A percentile compares a stretch with the other conserved stretches of the same genome.
phyloP scores from a whole-genome alignment of 495 filamentous ascomycete genomes.

The Beverwykella pulmonaria region DNA sequence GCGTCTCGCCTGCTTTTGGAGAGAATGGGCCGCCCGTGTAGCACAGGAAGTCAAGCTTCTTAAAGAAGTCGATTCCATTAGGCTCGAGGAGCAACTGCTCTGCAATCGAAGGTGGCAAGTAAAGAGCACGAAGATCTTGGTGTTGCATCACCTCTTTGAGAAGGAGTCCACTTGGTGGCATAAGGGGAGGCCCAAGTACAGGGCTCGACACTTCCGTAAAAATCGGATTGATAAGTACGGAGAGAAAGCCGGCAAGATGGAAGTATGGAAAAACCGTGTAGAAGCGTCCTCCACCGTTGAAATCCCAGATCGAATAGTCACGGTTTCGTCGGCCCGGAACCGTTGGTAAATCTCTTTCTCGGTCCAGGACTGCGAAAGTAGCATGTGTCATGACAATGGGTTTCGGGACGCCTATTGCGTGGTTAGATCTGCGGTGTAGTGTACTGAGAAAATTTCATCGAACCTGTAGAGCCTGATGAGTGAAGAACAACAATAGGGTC shows the following conservation, averaged over 20 bases:
- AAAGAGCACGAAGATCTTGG: conserved; percentile 15
- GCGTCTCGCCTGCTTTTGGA: background rate
- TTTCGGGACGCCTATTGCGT: conserved; percentile 25
- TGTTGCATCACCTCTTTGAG: conserved; percentile 14
- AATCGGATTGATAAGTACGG: conserved; percentile 22
- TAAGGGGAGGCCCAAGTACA: conserved; percentile 24
- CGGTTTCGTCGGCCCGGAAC: conserved; percentile 6
- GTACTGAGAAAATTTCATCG: too few relatives aligned
- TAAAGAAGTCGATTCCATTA: conserved; percentile 17
- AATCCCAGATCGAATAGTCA: conserved; percentile 32
- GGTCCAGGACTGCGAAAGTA: conserved; percentile 26
- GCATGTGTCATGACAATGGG: conserved; percentile 30
- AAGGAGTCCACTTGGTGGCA: conserved; percentile 23
- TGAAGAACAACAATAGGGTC: conserved; percentile 25
- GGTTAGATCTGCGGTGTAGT: too few relatives aligned
- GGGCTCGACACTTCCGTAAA: conserved; percentile 27
- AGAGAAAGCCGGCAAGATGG: conserved; percentile 27
- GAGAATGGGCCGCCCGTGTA: conserved; percentile 28
- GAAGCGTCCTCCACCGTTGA: conserved; percentile 20
- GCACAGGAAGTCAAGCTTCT: conserved; percentile 12
- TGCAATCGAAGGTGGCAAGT: conserved; percentile 18
- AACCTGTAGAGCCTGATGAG: conserved; percentile 33
- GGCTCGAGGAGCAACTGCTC: conserved; percentile 20
- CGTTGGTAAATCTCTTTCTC: conserved; percentile 18
- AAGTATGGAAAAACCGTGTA: conserved; percentile 30